phyloP scores from a whole-genome alignment of 805 yeast species.

The Spencermartinsiella europaea region DNA sequence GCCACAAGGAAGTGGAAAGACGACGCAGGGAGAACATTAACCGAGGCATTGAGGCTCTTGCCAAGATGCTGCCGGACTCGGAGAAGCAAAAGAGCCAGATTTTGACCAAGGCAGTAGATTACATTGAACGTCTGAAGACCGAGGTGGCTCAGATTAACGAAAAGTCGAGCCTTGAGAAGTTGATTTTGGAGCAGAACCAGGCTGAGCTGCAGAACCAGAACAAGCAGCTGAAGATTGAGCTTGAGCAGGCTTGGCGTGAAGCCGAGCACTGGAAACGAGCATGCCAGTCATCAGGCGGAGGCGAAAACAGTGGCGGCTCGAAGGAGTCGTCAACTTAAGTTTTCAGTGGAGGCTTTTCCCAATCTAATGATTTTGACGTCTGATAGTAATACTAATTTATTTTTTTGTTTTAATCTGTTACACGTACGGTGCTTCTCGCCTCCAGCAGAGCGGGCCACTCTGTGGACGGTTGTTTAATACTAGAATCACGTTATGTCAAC shows the following conservation, averaged over 20 bases:
- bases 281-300: constrained; percentile 5
- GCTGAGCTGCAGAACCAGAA: constrained; percentile 79
- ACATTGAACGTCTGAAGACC: constrained; percentile 82
- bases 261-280: constrained; percentile 74
- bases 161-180: constrained; percentile 91
- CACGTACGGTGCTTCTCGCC: too few relatives aligned
- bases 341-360: background rate
- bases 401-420: constrained; percentile 3
- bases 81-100: constrained; percentile 91
- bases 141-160: constrained; percentile 85
- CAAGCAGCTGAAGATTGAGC: constrained; percentile 80
- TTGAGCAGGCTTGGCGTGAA: constrained; percentile 89
- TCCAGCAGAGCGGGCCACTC: too few relatives aligned
- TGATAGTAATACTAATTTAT: background rate
- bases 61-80: constrained; percentile 70
- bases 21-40: constrained; percentile 87
- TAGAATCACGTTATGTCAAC: too few relatives aligned
- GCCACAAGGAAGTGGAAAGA: constrained; percentile 94
- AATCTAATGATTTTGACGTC: background rate
- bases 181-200: constrained; percentile 86
- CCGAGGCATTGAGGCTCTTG: constrained; percentile 76
- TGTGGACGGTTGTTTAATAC: too few relatives aligned
- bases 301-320: background rate
- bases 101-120: constrained; percentile 81
- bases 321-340: too few relatives aligned